These are phyloP conservation scores for Auricularia sp. DNA, from an alignment of 768 basidiomycete genomes.

Conservation along the genomic window DNA sequence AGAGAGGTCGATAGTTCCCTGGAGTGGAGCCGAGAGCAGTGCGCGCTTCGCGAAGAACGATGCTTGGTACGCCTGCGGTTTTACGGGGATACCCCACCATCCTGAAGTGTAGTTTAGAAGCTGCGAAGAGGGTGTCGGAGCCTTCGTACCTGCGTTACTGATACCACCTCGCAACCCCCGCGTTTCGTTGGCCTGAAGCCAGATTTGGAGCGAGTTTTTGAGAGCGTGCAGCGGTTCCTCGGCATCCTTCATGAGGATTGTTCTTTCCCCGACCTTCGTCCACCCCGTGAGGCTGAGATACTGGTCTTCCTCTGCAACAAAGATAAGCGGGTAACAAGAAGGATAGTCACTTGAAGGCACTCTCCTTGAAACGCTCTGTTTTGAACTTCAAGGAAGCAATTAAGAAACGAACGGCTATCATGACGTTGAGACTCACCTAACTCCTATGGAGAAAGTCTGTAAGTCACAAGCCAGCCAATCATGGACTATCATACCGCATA, in stretches of 20 bases:
- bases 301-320: neutral
- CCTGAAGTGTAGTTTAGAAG: neutral
- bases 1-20: neutral
- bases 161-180: conserved; percentile 36
- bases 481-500: conserved; percentile 36
- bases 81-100: neutral
- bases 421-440: neutral
- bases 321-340: neutral
- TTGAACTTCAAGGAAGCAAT: conserved; percentile 38
- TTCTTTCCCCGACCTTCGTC: conserved; percentile 20
- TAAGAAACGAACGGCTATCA: neutral
- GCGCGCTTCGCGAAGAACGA: conserved; percentile 1
- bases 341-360: neutral
- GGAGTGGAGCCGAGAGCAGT: neutral
- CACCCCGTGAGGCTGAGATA: neutral
- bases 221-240: conserved; percentile 40
- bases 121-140: neutral
- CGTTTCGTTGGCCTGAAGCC: conserved; percentile 29
- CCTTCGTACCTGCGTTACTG: conserved; percentile 36
- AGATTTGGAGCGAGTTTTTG: conserved; percentile 38
- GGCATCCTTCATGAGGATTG: conserved; percentile 36
- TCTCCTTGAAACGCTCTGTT: conserved; percentile 53
- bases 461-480: conserved; percentile 22
- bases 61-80: neutral
- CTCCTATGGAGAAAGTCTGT: neutral